Evolutionary conservation across 2,329 filamentous ascomycete genomes (phyloP).

Genomic region (Monosporascus sp.): DNA sequence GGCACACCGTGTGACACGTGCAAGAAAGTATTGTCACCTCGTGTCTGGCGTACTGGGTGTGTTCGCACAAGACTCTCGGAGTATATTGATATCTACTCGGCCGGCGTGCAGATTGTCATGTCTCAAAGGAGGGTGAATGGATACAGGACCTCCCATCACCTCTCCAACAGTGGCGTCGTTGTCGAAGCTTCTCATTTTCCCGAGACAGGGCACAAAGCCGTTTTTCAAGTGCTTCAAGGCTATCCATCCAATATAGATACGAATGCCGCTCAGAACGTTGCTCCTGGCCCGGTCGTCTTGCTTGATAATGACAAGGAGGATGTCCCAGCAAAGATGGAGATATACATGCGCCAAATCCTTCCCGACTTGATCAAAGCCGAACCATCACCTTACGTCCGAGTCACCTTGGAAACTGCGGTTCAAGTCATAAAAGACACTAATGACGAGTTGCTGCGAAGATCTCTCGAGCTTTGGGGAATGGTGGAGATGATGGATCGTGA

Average conservation of each 20-base stretch:
- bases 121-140: conserved; percentile 54
- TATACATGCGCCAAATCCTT: conserved; percentile 54
- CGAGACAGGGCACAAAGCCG: conserved; percentile 38
- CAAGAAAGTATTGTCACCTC: conserved; percentile 55
- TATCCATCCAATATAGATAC: conserved; percentile 26
- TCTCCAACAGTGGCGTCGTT: conserved; percentile 42
- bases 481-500: conserved; percentile 62
- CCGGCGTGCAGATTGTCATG: conserved; percentile 57
- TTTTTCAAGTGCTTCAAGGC: conserved; percentile 36
- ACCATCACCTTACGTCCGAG: conserved; percentile 53
- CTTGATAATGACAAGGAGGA: conserved; percentile 58
- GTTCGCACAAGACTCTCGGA: conserved; percentile 57
- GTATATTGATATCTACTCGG: conserved; percentile 57
- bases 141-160: conserved; percentile 43
- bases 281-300: conserved; percentile 38
- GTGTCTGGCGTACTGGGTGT: conserved; percentile 61
- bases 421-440: conserved; percentile 40
- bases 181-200: conserved; percentile 58
- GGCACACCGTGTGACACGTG: conserved; percentile 60
- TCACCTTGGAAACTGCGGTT: conserved; percentile 48
- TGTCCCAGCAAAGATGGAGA: conserved; percentile 52
- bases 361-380: conserved; percentile 54
- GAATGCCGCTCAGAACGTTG: conserved; percentile 24
- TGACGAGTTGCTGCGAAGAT: conserved; percentile 50
- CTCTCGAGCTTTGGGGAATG: conserved; percentile 59